Percentiles rank a stretch among this genome's conserved stretches.
These are phyloP conservation scores for Lunularia cruciata DNA, from an alignment of 225 moss, liverwort and hornwort genomes.

Conservation along the genomic window DNA sequence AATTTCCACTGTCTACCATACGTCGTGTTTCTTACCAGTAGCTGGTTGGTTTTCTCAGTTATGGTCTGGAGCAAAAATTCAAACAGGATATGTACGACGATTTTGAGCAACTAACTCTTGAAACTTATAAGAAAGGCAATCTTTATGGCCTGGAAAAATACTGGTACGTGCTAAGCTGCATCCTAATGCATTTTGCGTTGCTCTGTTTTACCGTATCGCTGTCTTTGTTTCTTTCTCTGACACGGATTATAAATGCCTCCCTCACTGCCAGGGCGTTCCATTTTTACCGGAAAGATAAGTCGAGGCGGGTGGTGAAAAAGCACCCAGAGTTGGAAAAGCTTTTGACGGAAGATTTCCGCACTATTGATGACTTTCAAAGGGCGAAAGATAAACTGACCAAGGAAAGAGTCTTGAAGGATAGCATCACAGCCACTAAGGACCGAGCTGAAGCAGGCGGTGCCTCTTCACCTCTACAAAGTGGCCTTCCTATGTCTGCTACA, in stretches of 20 bases:
- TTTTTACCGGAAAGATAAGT: conserved; percentile 71
- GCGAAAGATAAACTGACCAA: conserved; percentile 77
- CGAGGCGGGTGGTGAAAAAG: conserved; percentile 49
- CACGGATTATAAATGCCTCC: too few species aligned
- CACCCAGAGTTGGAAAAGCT: conserved; percentile 76
- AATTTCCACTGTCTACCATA: not conserved
- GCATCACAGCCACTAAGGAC: conserved; percentile 21
- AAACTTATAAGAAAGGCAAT: conserved; percentile 76
- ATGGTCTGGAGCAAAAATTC: conserved; percentile 89
- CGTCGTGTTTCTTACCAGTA: not conserved
- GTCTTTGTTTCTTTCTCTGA: too few species aligned
- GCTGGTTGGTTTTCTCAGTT: conserved; percentile 41
- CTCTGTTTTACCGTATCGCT: not conserved
- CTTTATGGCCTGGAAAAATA: conserved; percentile 98
- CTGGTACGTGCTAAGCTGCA: conserved; percentile 51
- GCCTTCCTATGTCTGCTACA: conserved; percentile 29
- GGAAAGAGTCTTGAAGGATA: conserved; percentile 49
- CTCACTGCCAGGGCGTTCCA: conserved; percentile 75
- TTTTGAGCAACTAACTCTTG: conserved; percentile 84
- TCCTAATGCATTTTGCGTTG: not conserved
- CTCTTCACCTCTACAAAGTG: conserved; percentile 27
- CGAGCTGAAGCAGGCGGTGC: conserved; percentile 30
- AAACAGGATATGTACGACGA: conserved; percentile 96
- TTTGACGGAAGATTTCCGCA: conserved; percentile 71
- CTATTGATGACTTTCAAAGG: conserved; percentile 79